Base-by-base conservation (phyloP, 768 basidiomycete genomes). In the Podaxis pistillaris region DNA sequence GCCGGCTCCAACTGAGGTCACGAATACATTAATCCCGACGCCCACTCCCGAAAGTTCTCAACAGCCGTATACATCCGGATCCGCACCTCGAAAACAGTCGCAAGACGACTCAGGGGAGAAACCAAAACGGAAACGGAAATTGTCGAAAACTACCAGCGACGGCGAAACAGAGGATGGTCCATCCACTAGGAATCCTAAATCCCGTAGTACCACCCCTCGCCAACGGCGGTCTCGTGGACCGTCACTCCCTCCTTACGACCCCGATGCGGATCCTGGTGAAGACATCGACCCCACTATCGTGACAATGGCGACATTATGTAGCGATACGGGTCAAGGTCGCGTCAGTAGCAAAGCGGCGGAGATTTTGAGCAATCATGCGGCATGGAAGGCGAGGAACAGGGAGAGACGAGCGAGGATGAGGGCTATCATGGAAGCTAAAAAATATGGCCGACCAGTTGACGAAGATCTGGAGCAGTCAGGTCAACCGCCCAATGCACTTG, bases 221-320 rank as follows among this genome's bases (percentile, higher is more conserved):
- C 76, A 79, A 51, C 82, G 78, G 67, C 71, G 64, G n/a, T 69
- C 72, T 24, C 77, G 83, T 19, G 79, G 76, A 40, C 81, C 83
- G 2, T 82, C 84, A 7, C 75, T 82, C 6, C 85, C 86, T 15
- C 79, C 77, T 0, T 88, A 84, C 64, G 85, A 87, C 69, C 76
- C 81, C 26, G 77, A 81, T 57, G 85, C 84, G 0, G 83, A 85
- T 69, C 87, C 89, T 4, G 90, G 90, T 22, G 90, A 90, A 69
- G 87, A 89, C 37, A 75, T 93, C 52, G 91, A 93, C 66, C 91
- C 91, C n/a, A 93, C 91, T 0, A 77, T 83, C 7, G 77, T 90
- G n/a, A 93, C 91, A 4, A 93, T 93, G 91, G 89, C 90, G 15
- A 73, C 85, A 0, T 78, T 93, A 4, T 94, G 93, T 71, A 82